Base-by-base conservation (phyloP, 768 basidiomycete genomes). In the Collybia mongolica region DNA sequence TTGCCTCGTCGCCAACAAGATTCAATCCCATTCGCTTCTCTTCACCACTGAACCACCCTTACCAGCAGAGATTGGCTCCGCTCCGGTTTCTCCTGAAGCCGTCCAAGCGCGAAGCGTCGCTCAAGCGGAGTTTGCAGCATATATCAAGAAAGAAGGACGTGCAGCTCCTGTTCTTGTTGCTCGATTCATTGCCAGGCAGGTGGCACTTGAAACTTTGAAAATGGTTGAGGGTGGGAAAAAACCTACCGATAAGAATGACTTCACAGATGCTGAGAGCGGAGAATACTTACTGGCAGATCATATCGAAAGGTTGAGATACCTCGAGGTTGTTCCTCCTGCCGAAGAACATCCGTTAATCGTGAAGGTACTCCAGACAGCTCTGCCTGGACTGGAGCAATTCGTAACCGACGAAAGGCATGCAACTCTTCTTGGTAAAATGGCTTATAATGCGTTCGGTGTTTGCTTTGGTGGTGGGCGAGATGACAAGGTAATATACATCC, bases 381-480 rank as follows among this genome's bases (percentile, higher is more conserved):
- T 92, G 39, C 86, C 84, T 9, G 90, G 88, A 17, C 62, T 93
- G 52, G 87, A 91, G 55, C 75, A 83, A 48, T 84, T 88, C 49
- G 69, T 90, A 22, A 79, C 80, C 3, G 79, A 82, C 22, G 84
- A 88, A 35, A 73, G 81, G 19, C 79, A 88, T 54, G 70, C 77
- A 8, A 72, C 73, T 15, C 74, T 87, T 42, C 64, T 80, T 36
- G 88, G 87, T 15, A 90, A 83, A 64, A 83, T 93, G 73, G 67
- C 73, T 2, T 92, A 90, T 66, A 93, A 93, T 57, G 75, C 82
- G 2, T 88, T 82, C 59, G 91, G 91, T 49, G 81, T 93, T 44
- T 82, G 73, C 63, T 85, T 74, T 56, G 75, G 70, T 46, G 79
- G 74, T 24, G 90, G 89, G 17, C 74, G 90, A 23, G 78, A 82